Evolutionary conservation across 148 eudicot species (phyloP).

Genomic region (Persicaria tinctoria): DNA sequence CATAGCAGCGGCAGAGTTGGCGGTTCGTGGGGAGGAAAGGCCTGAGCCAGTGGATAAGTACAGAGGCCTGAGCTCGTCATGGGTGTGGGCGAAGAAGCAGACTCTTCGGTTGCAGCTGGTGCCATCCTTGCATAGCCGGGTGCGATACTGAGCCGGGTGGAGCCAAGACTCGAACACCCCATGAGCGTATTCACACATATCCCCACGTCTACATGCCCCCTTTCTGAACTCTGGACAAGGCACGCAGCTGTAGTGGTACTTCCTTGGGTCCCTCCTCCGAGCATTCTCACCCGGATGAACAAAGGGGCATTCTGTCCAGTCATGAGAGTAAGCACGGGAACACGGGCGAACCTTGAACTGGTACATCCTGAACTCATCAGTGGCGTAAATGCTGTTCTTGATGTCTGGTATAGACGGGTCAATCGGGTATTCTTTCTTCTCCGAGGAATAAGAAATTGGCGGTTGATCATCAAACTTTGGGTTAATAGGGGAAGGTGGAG

Average conservation of each 20-base stretch:
- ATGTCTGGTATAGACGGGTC: conserved; percentile 85
- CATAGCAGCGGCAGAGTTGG: conserved; percentile 23
- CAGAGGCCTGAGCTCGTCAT: conserved; percentile 71
- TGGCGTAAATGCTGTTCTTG: conserved; percentile 67
- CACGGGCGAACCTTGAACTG: conserved; percentile 76
- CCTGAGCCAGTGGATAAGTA: conserved; percentile 61
- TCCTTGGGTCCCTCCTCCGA: conserved; percentile 70
- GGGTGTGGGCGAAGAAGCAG: conserved; percentile 74
- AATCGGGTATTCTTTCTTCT: conserved; percentile 62
- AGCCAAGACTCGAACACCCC: conserved; percentile 89
- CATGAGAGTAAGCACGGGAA: conserved; percentile 84
- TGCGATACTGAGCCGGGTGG: conserved; percentile 79
- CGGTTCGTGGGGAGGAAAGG: conserved; percentile 52
- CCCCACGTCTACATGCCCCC: conserved; percentile 67
- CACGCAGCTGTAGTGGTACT: conserved; percentile 80
- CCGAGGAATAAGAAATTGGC: conserved; percentile 19
- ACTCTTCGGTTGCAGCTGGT: conserved; percentile 51
- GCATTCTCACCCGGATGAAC: conserved; percentile 91
- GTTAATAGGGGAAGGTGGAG: conserved; percentile 39
- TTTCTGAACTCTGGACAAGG: conserved; percentile 86
- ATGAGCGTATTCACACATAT: conserved; percentile 84
- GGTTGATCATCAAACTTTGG: conserved; percentile 29
- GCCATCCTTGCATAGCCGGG: conserved; percentile 77
- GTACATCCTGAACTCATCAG: conserved; percentile 79
- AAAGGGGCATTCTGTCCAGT: conserved; percentile 91